Base-by-base conservation (phyloP, 2,329 filamentous ascomycete species). In the Hymenoscyphus infarciens region DNA sequence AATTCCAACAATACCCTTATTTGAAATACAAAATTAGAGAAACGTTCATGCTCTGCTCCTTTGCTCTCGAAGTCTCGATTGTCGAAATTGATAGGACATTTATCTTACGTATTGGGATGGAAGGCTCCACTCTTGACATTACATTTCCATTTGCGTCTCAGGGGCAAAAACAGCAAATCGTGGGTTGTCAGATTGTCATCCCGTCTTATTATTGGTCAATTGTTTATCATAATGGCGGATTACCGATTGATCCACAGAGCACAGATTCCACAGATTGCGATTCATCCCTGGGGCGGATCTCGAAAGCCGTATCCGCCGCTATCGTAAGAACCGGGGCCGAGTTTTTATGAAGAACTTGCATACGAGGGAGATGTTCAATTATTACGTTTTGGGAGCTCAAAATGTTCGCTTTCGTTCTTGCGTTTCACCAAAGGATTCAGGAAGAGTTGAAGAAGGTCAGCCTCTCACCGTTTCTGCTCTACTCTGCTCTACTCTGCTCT, bases 241-340 rank as follows among this genome's bases (percentile, higher is more conserved):
- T 57, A 38, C 38, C 58, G 58, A 60, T 60, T 42, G 45, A 38
- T 53, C 29, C 33, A 49, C 53, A 45, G 42, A 52, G 53, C 53
- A 58, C 60, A 62, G 60, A 58, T 58, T 62, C 60, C 60, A 58
- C 55, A 62, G 60, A 61, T 61, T 61, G 54, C 52, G 39, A 25
- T 49, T 38, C 7, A 29, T 58, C 60, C 55, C 55, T 62, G 54
- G 55, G 27, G 56, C 56, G 55, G 60, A 58, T 62, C 60, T 19
- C 27, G 27, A 16, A 5, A 31, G 19, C 45, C 11, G 8, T 45
- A n/a, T 54, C 55, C 60, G 38, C 13, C 33, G 42, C 33, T 56
- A 38, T 16, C 15, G 22, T 35, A 19, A 25, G 55, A 22, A 35
- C n/a, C 22, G 55, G 31, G 42, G 55, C 55, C n/a, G 25, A 27